A percentile compares a stretch with the other conserved stretches of the same genome.
Evolutionary conservation across 352 stramenopile species (phyloP).

Genomic region (Globisporangium cederbergense): DNA sequence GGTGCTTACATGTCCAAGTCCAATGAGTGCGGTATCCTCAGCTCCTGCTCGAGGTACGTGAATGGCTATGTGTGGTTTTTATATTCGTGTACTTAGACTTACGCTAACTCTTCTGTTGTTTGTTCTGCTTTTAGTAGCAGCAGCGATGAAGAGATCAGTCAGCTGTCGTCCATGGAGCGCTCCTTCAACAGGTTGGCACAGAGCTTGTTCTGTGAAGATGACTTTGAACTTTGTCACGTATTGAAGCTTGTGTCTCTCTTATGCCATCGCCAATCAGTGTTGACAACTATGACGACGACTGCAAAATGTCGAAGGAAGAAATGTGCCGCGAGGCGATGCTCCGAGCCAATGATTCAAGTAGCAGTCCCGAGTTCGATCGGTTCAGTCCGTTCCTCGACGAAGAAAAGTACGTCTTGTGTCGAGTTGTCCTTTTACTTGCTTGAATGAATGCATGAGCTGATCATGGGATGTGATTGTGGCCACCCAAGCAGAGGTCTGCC

Average conservation of each 20-base stretch:
- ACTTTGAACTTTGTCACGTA: neutral
- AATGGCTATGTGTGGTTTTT: too few species aligned
- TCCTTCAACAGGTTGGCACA: conserved; percentile 50
- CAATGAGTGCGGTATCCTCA: conserved; percentile 38
- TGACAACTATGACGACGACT: conserved; percentile 46
- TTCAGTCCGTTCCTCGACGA: conserved; percentile 76
- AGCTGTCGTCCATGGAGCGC: conserved; percentile 62
- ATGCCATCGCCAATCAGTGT: conserved; percentile 14
- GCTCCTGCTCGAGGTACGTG: conserved; percentile 48
- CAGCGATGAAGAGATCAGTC: conserved; percentile 78
- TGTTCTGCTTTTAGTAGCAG: conserved; percentile 26
- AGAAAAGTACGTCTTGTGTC: conserved; percentile 34
- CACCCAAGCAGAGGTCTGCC: conserved; percentile 48
- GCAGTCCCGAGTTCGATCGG: conserved; percentile 64
- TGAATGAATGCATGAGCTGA: neutral
- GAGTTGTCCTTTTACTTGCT: neutral
- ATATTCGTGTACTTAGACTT: neutral
- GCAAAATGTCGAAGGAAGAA: conserved; percentile 60
- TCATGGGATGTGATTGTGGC: neutral
- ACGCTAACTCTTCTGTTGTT: neutral
- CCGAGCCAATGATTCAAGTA: conserved; percentile 51
- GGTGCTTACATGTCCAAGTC: conserved; percentile 35
- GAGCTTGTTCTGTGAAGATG: neutral
- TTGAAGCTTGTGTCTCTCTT: neutral
- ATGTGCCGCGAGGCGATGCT: conserved; percentile 61